phyloP scores from a whole-genome alignment of 805 yeast species.

The Barnettozyma salicaria region DNA sequence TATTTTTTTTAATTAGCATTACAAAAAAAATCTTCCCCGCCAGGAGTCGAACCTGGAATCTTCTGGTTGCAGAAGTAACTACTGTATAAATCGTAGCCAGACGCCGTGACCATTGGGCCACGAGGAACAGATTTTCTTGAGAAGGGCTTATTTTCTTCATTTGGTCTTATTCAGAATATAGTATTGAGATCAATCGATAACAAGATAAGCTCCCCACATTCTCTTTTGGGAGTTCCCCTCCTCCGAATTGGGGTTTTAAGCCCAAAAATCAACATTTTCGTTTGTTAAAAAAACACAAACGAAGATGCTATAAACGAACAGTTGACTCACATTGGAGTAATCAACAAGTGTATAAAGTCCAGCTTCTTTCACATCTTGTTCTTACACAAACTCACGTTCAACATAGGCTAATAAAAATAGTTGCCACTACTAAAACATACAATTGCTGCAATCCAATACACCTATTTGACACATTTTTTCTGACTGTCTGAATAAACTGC shows the following conservation, averaged over 20 bases:
- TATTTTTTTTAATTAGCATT: background rate
- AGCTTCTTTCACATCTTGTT: too few relatives aligned
- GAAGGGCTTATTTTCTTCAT: too few relatives aligned
- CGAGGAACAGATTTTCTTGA: conserved; percentile 49
- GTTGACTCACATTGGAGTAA: conserved; percentile 3
- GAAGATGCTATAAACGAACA: conserved; percentile 1
- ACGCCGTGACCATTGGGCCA: conserved; percentile 76
- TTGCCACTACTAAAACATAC: background rate
- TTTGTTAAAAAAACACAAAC: background rate
- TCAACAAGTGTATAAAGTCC: background rate
- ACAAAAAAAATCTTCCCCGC: conserved; percentile 29
- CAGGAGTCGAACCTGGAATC: conserved; percentile 33
- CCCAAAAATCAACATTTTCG: conserved; percentile 8
- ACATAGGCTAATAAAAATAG: too few relatives aligned
- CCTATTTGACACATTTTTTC: background rate
- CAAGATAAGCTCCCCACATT: conserved; percentile 2
- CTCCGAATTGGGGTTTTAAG: background rate
- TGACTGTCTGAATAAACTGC: background rate
- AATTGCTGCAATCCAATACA: background rate
- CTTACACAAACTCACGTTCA: too few relatives aligned
- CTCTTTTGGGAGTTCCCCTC: background rate
- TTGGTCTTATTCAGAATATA: too few relatives aligned
- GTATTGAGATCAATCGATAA: background rate
- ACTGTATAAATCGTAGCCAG: conserved; percentile 52
- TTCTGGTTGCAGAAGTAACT: conserved; percentile 35